phyloP scores from a whole-genome alignment of 1,139 yeast species.

The Hyphopichia wangnamkhiaoensis region DNA sequence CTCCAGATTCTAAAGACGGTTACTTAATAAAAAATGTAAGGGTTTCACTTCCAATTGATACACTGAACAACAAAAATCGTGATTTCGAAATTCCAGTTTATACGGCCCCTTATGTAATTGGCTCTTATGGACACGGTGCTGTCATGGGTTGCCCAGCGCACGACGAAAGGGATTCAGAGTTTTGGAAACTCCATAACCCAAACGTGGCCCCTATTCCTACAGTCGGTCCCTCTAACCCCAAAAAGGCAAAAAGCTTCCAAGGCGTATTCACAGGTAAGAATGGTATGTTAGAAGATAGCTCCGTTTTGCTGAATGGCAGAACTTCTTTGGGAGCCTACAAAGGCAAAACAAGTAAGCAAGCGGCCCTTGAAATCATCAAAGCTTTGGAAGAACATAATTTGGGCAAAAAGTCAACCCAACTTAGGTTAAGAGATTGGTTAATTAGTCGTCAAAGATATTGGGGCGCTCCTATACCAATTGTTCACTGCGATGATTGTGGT shows the following conservation, averaged over 20 bases:
- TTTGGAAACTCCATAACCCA: constrained; percentile 71
- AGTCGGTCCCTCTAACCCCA: constrained; percentile 37
- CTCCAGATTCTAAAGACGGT: constrained; percentile 63
- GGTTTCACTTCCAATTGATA: constrained; percentile 64
- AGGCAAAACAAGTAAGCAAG: constrained; percentile 54
- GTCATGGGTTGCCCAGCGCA: constrained; percentile 99
- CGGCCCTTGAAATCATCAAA: constrained; percentile 48
- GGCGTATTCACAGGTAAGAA: constrained; percentile 41
- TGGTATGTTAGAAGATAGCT: constrained; percentile 52
- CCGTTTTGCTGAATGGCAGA: constrained; percentile 26
- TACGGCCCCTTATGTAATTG: constrained; percentile 87
- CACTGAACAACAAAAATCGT: constrained; percentile 15
- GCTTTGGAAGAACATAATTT: constrained; percentile 34
- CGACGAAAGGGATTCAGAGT: constrained; percentile 77
- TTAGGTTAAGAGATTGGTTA: constrained; percentile 85
- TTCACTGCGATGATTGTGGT: constrained; percentile 86
- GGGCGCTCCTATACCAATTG: constrained; percentile 98
- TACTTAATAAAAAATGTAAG: constrained; percentile 45
- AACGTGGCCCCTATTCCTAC: constrained; percentile 38
- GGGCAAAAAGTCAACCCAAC: constrained; percentile 57
- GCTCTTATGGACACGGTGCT: constrained; percentile 84
- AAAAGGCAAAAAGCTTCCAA: constrained; percentile 7
- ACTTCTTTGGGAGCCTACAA: constrained; percentile 46
- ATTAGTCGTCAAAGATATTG: constrained; percentile 93
- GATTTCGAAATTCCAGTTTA: constrained; percentile 62